Evolutionary conservation across 768 basidiomycete genomes (phyloP).

Genomic region (Chalciporus chontae): DNA sequence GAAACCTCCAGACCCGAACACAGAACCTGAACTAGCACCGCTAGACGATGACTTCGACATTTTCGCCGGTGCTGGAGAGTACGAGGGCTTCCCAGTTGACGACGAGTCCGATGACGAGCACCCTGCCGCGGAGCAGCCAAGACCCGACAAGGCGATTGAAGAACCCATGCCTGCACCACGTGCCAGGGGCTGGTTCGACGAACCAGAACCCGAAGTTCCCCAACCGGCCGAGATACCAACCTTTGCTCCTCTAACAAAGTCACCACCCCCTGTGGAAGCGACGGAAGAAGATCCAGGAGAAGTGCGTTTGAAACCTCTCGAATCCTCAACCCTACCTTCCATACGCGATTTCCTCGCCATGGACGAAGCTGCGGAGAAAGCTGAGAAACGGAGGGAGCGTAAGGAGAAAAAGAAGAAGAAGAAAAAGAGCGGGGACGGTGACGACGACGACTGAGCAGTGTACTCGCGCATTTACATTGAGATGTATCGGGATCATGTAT

Average conservation of each 20-base stretch:
- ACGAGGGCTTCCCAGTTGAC: conserved; percentile 63
- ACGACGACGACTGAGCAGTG: conserved; percentile 32
- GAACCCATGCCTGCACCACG: conserved; percentile 7
- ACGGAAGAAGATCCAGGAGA: conserved; percentile 36
- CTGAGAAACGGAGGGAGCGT: conserved; percentile 64
- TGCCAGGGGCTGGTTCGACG: conserved; percentile 45
- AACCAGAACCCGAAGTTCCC: conserved; percentile 31
- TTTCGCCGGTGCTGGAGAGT: conserved; percentile 83
- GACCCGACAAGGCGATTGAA: conserved; percentile 6
- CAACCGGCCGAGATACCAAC: background rate
- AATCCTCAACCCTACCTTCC: conserved; percentile 78
- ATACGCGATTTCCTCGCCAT: conserved; percentile 79
- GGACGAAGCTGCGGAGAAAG: conserved; percentile 62
- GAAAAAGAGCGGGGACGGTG: conserved; percentile 26
- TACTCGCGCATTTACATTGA: background rate
- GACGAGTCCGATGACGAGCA: conserved; percentile 46
- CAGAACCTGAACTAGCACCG: conserved; percentile 21
- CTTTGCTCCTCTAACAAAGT: conserved; percentile 9
- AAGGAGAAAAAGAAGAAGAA: conserved; percentile 71
- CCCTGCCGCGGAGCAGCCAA: conserved; percentile 14
- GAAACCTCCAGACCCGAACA: conserved; percentile 9
- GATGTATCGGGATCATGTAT: conserved; percentile 4
- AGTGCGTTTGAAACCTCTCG: conserved; percentile 66
- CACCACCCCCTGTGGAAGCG: conserved; percentile 11
- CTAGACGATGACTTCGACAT: conserved; percentile 75